phyloP scores from a whole-genome alignment of 768 basidiomycete species.

The Leccinum sublutescens region DNA sequence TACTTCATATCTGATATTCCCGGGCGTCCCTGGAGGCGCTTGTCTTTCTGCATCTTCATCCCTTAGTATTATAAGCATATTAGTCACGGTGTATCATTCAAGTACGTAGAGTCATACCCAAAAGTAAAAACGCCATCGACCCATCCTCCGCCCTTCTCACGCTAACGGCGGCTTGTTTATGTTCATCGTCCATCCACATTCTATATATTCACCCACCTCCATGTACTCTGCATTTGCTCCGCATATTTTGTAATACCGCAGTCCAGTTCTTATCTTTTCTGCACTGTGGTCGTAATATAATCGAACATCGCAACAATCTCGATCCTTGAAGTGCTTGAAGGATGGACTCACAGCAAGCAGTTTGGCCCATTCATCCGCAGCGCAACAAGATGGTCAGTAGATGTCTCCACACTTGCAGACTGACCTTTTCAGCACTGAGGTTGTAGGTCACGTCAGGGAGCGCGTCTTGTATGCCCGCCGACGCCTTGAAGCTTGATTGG shows the following conservation, averaged over 20 bases:
- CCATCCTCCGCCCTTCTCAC: constrained; percentile 4
- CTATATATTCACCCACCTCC: constrained; percentile 14
- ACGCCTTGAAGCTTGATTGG: background rate
- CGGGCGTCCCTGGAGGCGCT: constrained; percentile 1
- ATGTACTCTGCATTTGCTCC: background rate
- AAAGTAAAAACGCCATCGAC: constrained; percentile 5
- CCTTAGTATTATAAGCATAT: constrained; percentile 23
- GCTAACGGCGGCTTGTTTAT: background rate
- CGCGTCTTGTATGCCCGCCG: constrained; percentile 1
- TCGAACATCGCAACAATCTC: background rate
- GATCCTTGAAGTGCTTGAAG: background rate
- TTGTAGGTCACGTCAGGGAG: background rate
- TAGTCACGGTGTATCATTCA: constrained; percentile 16
- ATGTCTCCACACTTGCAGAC: background rate
- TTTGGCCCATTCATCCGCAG: background rate
- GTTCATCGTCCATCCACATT: background rate
- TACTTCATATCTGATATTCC: constrained; percentile 4
- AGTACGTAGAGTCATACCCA: constrained; percentile 20
- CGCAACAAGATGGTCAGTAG: constrained; percentile 8
- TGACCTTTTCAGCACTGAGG: background rate
- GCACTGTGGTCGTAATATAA: constrained; percentile 5
- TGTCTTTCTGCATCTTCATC: constrained; percentile 4
- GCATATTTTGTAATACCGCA: constrained; percentile 10
- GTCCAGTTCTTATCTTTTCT: background rate
- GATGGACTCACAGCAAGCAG: background rate